Percentiles rank a stretch among this genome's conserved stretches.
phyloP scores from a whole-genome alignment of 1,139 yeast genomes.

The Wickerhamomyces sp. region DNA sequence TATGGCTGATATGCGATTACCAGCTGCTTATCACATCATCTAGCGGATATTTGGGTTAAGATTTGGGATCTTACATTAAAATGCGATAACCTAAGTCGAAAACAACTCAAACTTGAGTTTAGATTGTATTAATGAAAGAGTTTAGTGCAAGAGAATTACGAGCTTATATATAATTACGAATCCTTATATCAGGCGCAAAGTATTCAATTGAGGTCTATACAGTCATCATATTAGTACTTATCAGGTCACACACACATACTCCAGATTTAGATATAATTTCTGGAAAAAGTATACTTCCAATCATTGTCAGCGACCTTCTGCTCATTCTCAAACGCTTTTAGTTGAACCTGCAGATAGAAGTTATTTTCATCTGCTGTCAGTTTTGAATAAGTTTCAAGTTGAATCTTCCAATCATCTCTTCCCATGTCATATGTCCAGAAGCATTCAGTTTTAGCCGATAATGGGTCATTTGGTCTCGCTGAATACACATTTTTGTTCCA shows the following conservation, averaged over 20 bases:
- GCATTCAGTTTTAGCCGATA: constrained; percentile 32
- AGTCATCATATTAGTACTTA: neutral
- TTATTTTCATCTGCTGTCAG: constrained; percentile 27
- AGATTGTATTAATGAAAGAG: too few relatives aligned
- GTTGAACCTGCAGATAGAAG: constrained; percentile 21
- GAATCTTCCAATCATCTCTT: constrained; percentile 32
- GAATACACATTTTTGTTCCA: constrained; percentile 33
- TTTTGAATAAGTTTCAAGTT: constrained; percentile 26
- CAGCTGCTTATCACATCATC: too few relatives aligned
- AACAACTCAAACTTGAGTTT: too few relatives aligned
- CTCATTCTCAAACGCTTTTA: constrained; percentile 27
- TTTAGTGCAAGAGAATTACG: too few relatives aligned
- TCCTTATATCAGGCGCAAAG: too few relatives aligned
- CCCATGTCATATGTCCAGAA: constrained; percentile 36
- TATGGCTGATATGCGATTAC: too few relatives aligned
- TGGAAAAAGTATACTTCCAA: constrained; percentile 21
- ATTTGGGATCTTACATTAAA: too few relatives aligned
- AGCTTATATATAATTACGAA: too few relatives aligned
- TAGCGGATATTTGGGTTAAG: too few relatives aligned
- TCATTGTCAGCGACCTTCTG: constrained; percentile 21
- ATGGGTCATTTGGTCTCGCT: constrained; percentile 30
- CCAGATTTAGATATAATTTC: constrained; percentile 9
- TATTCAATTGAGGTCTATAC: too few relatives aligned
- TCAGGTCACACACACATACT: too few relatives aligned
- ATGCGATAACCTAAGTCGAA: too few relatives aligned